Conservation (phyloP, 1,284 basidiomycete species). For the Cryptococcus sp. region DNA sequence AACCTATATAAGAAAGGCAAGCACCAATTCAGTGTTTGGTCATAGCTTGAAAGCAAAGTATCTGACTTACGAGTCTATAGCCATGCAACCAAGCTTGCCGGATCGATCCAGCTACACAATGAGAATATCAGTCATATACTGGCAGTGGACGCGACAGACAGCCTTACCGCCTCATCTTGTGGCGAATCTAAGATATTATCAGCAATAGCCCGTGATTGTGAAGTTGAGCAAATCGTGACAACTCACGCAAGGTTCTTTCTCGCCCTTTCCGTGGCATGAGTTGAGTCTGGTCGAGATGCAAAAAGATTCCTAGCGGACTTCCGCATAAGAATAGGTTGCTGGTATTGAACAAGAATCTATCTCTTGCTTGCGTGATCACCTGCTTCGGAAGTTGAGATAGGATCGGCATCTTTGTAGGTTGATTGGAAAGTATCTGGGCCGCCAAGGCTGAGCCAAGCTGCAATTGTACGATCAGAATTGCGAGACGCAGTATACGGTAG, state of each 20-base stretch:
- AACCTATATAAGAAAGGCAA: slow-evolving; percentile 18
- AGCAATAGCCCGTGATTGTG: slow-evolving; percentile 1
- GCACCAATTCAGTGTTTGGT: background rate
- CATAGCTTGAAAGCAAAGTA: no score
- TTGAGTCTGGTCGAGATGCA: slow-evolving; percentile 59
- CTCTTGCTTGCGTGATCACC: slow-evolving; percentile 37
- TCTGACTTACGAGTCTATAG: slow-evolving; percentile 52
- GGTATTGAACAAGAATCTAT: slow-evolving; percentile 57
- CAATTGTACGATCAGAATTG: background rate
- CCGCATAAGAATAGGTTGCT: slow-evolving; percentile 58
- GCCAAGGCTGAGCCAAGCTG: slow-evolving; percentile 59
- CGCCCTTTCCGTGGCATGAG: slow-evolving; percentile 59
- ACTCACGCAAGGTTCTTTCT: slow-evolving; percentile 54
- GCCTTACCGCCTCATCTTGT: slow-evolving; percentile 54
- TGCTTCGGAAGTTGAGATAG: slow-evolving; percentile 51
- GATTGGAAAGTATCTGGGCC: slow-evolving; percentile 59
- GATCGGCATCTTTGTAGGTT: slow-evolving; percentile 57
- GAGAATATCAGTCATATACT: background rate
- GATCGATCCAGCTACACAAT: slow-evolving; percentile 51
- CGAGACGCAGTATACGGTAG: background rate
- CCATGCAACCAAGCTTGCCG: slow-evolving; percentile 59
- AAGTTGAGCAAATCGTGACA: background rate
- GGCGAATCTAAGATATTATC: slow-evolving; percentile 45
- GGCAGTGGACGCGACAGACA: background rate
- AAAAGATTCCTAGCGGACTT: slow-evolving; percentile 59